Evolutionary conservation across 352 stramenopile genomes (phyloP).

Genomic region (Phytophthora cajani): DNA sequence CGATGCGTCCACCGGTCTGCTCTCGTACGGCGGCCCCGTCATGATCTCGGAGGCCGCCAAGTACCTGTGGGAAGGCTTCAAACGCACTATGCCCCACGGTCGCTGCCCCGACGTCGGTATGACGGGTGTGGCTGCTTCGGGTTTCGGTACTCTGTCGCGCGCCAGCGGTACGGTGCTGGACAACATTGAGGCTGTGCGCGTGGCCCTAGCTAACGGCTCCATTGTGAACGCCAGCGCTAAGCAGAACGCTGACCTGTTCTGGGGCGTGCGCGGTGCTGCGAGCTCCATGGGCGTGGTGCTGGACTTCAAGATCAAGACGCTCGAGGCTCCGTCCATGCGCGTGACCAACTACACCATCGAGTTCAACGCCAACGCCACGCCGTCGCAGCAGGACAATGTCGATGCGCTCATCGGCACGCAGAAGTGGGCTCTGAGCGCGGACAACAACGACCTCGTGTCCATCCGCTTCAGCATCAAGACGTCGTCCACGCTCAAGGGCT

Average conservation of each 20-base stretch:
- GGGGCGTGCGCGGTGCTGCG: not conserved
- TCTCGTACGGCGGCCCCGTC: not conserved
- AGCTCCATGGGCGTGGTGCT: conserved; percentile 2
- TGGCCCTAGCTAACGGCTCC: not conserved
- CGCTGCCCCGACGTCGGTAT: not conserved
- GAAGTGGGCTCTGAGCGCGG: not conserved
- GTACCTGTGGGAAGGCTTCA: not conserved
- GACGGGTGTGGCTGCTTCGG: not conserved
- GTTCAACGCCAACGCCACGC: not conserved
- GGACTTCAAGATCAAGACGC: conserved; percentile 1
- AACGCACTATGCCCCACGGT: not conserved
- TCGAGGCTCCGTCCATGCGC: not conserved
- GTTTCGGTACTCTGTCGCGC: not conserved
- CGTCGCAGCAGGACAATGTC: conserved; percentile 1
- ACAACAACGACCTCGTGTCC: not conserved
- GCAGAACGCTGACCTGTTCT: not conserved
- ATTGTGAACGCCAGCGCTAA: not conserved
- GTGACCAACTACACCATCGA: conserved; percentile 1
- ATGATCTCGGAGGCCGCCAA: not conserved
- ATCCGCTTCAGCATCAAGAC: not conserved
- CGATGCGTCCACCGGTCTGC: not conserved
- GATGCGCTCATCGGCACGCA: not conserved
- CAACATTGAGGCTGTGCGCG: not conserved
- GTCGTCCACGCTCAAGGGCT: not conserved
- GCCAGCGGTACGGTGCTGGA: not conserved